Conservation (phyloP, 192 early-diverging fungal species). For the Gonapodya sp. region DNA sequence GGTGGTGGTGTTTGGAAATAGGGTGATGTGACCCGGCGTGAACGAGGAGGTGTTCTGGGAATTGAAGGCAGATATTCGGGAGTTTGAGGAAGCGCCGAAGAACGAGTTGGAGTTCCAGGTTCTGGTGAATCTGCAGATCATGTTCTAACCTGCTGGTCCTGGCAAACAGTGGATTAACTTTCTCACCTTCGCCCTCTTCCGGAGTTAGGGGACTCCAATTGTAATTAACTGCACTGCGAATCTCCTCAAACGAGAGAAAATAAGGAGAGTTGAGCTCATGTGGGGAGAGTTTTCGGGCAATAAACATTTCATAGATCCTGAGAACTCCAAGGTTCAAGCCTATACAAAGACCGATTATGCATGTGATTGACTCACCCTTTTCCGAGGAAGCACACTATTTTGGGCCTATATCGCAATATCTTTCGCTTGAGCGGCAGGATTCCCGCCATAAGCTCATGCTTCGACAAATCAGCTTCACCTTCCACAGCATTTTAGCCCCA, state of each 20-base stretch:
- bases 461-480: not conserved
- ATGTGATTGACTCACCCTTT: not conserved
- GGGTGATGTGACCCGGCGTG: not conserved
- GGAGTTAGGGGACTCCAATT: not conserved
- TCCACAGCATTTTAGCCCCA: not conserved
- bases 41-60: not conserved
- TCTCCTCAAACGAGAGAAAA: not conserved
- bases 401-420: not conserved
- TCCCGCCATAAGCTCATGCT: not conserved
- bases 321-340: not conserved
- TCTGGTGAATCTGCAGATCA: too few relatives aligned
- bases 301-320: not conserved
- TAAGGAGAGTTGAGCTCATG: not conserved
- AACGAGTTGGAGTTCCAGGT: too few relatives aligned
- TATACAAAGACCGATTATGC: not conserved
- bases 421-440: not conserved
- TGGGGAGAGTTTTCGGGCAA: not conserved
- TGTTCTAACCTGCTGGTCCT: too few relatives aligned
- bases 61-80: too few relatives aligned
- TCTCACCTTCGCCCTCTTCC: too few relatives aligned
- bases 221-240: not conserved
- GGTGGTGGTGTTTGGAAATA: not conserved
- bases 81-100: too few relatives aligned
- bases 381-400: not conserved
- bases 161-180: too few relatives aligned